Evolutionary conservation across 2,329 filamentous ascomycete species (phyloP), one percentile per base, ranked within the genome.

Genomic region (Rasamsonia emersonii): DNA sequence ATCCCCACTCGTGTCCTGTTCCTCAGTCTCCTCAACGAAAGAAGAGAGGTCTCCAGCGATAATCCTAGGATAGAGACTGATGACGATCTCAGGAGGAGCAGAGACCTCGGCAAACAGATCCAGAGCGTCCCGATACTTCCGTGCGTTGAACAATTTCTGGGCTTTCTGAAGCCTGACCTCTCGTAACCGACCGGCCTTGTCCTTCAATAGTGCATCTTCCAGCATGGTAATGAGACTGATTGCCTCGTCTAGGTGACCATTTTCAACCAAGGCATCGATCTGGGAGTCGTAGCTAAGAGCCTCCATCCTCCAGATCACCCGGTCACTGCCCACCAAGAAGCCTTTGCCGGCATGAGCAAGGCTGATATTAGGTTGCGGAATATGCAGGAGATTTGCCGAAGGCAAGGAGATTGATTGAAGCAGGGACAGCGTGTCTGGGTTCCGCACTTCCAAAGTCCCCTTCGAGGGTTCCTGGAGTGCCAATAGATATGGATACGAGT

Each of bases 341-440:
- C 88, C 89, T 55, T 98, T 98, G 3, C 85, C 91, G 1, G 86
- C 88, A 61, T 98, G 91, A 0, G 89, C 85, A n/a, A 98, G 67
- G 50, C 89, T 94, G 42, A 89, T 82, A 13, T 86, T 93, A 0
- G 89, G 88, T 30, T 93, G 86, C 0, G 88, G 86, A 16, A 96
- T 91, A 55, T 96, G 86, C 36, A 98, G 67, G 40, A 88, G 79
- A 18, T 75, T 83, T 1, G 89, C 89, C 9, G 80, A 84, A 0
- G 85, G 83, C 8, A 98, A 70, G 5, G 77, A 68, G 31, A 98
- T 80, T 0, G 77, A 86, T 60, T 98, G 91, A 11, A 98, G 67
- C 10, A 95, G 64, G n/a, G 79, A 91, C 27, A 96, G 64, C 0
- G 89, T 96, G 36, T 91, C 82, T 0, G 91, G 89, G 50, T 95